Evolutionary conservation across 208 protist genomes (phyloP).

Genomic region (Entamoeba dispar): DNA sequence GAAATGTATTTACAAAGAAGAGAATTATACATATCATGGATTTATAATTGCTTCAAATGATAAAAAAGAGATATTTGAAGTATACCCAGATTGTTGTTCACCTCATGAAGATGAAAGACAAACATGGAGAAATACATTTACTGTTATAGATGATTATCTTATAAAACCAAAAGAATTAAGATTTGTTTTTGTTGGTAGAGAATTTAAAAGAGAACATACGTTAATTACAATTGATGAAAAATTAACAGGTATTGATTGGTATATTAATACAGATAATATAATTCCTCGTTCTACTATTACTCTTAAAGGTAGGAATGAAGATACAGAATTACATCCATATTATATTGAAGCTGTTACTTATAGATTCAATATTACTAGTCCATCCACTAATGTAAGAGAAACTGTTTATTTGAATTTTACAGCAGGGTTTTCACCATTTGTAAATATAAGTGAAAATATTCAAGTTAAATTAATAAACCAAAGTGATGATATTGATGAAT

Average conservation of each 20-base stretch:
- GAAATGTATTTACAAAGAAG: neutral
- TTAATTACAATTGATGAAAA: neutral
- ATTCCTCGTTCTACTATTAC: neutral
- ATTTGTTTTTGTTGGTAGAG: neutral
- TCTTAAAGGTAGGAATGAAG: neutral
- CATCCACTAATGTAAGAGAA: neutral
- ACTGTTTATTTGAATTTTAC: neutral
- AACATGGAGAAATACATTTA: neutral
- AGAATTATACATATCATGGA: neutral
- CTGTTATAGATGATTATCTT: neutral
- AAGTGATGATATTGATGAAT: neutral
- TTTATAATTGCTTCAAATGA: neutral
- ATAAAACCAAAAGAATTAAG: neutral
- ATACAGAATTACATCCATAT: neutral
- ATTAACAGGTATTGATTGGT: neutral
- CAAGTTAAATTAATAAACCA: neutral
- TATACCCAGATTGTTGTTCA: neutral
- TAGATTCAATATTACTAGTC: neutral
- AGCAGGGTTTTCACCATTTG: neutral
- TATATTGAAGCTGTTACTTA: neutral
- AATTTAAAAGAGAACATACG: neutral
- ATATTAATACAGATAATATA: neutral
- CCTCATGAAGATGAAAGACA: neutral
- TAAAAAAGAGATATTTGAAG: neutral
- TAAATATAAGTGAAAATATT: neutral